Base-by-base conservation (phyloP, 345 rosid genomes). In the Heritiera fomes region DNA sequence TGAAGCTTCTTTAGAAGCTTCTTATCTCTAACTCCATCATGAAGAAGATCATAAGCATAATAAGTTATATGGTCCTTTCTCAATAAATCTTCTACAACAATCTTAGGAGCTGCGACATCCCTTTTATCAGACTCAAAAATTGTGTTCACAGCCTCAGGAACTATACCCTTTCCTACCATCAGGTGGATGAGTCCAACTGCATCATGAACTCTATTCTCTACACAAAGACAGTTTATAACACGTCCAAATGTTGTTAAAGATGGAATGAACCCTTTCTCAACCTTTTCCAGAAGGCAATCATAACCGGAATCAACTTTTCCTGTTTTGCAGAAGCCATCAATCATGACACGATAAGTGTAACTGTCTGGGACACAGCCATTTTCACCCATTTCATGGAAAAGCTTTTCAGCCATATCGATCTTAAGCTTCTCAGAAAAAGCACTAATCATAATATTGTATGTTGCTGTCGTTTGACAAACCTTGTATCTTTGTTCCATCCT, bases 41-140 rank as follows among this genome's bases (percentile, higher is more conserved):
- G 90, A 15, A 95, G 90, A 81, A 93, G 95, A 81, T 94, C 93
- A 9, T 93, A 94, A 4, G 98, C 88, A 83, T 83, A 90, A 78
- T 94, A 94, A 34, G 94, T 93, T 86, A 95, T 89, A 76, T 86
- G 83, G 78, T 94, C 85, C 83, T 89, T 91, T 88, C 88, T 95
- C 91, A 95, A 85, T 82, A 94, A 84, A 81, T 93, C 93, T 83
- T 95, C 99, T 83, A 94, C 88, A 59, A 92, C 85, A 79, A 93
- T 92, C 91, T 95, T 94, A 38, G 97, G 99, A 59, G 99, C 94
- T 20, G 96, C 98, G 73, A 90, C 86, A 71, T 82, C 91, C 86
- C 74, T 93, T 80, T 93, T 95, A 75, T 90, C 90, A 73, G 91
- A 84, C 72, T 93, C 97, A 73, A 89, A 92, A 79, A 94, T 94